Percentiles rank a stretch among this genome's conserved stretches.
Conservation (phyloP, 768 basidiomycete species). For the Multifurca ochricompacta region DNA sequence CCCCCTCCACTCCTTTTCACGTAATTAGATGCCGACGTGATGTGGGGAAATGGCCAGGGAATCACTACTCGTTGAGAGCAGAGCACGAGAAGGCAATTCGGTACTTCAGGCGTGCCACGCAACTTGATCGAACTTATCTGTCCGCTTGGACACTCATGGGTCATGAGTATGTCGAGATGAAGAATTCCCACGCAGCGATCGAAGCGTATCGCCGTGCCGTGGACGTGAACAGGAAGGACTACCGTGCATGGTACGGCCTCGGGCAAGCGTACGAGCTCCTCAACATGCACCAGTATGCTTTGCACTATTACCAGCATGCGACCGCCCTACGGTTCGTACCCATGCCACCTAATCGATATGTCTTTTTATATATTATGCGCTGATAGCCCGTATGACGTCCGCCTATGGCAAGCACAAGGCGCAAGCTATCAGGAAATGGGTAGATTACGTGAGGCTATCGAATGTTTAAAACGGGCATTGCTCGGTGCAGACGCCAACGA, state of each 20-base stretch:
- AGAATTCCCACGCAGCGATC: conserved; percentile 97
- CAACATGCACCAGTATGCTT: conserved; percentile 93
- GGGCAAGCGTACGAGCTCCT: conserved; percentile 96
- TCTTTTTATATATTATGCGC: not conserved
- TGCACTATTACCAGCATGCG: conserved; percentile 95
- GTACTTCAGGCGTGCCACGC: conserved; percentile 91
- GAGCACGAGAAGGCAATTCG: conserved; percentile 96
- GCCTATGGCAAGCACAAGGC: conserved; percentile 93
- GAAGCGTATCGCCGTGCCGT: conserved; percentile 95
- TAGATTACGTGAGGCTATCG: conserved; percentile 82
- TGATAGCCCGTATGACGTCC: conserved; percentile 84
- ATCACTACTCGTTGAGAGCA: conserved; percentile 87
- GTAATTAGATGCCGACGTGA: not conserved
- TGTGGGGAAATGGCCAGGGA: conserved; percentile 47
- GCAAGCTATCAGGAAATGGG: conserved; percentile 91
- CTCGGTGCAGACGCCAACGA: conserved; percentile 73
- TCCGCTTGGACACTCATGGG: conserved; percentile 99
- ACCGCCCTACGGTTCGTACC: conserved; percentile 71
- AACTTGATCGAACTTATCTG: conserved; percentile 89
- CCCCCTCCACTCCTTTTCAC: not conserved
- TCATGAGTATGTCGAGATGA: conserved; percentile 98
- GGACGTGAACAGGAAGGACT: conserved; percentile 94
- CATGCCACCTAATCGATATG: not conserved
- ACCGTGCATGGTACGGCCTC: conserved; percentile 96
- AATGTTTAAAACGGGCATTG: conserved; percentile 86